Base-by-base conservation (phyloP, 2,329 filamentous ascomycete species). In the Xylaria multiplex region DNA sequence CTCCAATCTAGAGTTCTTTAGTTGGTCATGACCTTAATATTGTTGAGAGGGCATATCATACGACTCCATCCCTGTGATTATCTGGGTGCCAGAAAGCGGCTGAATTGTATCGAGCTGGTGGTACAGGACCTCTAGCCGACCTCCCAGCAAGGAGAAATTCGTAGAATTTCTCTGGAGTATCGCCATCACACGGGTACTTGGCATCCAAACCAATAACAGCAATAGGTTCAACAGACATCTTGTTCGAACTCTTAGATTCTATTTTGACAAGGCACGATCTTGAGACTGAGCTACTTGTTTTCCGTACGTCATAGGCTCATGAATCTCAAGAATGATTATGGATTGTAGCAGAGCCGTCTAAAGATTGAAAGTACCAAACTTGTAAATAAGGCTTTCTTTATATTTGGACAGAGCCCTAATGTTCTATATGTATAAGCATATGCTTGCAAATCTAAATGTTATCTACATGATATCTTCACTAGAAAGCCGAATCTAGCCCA, bases 161-260 rank as follows among this genome's bases (percentile, higher is more conserved):
- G 40, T 59, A 67, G 37, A 67, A 67, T 32, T 67, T 59, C 49
- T 67, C 64, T 22, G 60, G 55, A 13, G 60, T 64, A 16, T 59
- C 60, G 13, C 54, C 64, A 30, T 67, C 64, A 14, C 60, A 53
- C 40, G 64, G 64, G 7, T 54, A 59, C 13, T 59, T 57, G n/a
- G 22, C 27, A 37, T 59, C 60, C 11, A 67, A 42, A n/a, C 64
- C 64, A 30, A 67, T 66, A 19, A 65, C 54, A 4, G 58, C 66
- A 40, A 67, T 64, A 3, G 64, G 64, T 22, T 67, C 64, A 57
- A 66, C 63, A 16, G 50, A 24, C 62, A 64, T 68, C 62, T 77
- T 77, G 50, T 19, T 30, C 22, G 46, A 30, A 49, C 13, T 7
- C 6, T 11, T 30, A 5, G 46, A 14, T 16, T 30, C 46, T 49